Percentiles rank a stretch among this genome's conserved stretches.
phyloP scores from a whole-genome alignment of 75 land plant species.

The Gnetum montanum region DNA sequence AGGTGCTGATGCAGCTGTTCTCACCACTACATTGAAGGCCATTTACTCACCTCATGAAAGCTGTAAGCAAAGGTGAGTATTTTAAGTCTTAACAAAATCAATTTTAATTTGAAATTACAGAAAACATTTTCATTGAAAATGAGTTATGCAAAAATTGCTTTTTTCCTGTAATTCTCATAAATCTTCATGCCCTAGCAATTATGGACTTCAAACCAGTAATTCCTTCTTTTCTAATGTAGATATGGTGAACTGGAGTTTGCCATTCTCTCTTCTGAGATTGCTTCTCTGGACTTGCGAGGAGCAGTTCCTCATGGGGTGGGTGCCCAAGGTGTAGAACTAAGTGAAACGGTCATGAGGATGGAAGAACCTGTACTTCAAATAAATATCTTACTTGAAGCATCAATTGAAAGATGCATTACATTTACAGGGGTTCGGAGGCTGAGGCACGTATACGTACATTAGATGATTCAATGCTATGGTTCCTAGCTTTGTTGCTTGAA shows the following conservation, averaged over 20 bases:
- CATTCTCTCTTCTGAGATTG: constrained; percentile 65
- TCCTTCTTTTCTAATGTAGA: constrained; percentile 32
- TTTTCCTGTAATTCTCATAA: too few species aligned
- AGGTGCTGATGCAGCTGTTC: too few species aligned
- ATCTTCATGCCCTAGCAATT: too few species aligned
- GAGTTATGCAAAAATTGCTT: too few species aligned
- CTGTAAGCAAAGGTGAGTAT: too few species aligned
- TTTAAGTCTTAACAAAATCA: too few species aligned
- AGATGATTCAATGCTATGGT: constrained; percentile 85
- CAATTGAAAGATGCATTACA: constrained; percentile 91
- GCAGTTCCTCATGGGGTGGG: constrained; percentile 86
- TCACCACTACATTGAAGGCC: too few species aligned
- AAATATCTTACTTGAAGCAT: constrained; percentile 70
- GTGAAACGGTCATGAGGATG: constrained; percentile 97
- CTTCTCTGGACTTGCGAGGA: constrained; percentile 73
- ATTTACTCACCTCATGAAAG: too few species aligned
- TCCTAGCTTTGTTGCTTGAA: constrained; percentile 65
- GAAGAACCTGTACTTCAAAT: constrained; percentile 95
- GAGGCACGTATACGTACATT: constrained; percentile 79
- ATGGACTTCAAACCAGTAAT: too few species aligned
- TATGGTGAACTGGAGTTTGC: constrained; percentile 89
- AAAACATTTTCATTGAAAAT: too few species aligned
- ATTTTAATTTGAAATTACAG: too few species aligned
- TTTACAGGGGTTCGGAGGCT: constrained; percentile 98
- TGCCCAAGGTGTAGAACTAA: constrained; percentile 94